Evolutionary conservation across 208 protist genomes (phyloP).

Genomic region (Leishmania turanica): DNA sequence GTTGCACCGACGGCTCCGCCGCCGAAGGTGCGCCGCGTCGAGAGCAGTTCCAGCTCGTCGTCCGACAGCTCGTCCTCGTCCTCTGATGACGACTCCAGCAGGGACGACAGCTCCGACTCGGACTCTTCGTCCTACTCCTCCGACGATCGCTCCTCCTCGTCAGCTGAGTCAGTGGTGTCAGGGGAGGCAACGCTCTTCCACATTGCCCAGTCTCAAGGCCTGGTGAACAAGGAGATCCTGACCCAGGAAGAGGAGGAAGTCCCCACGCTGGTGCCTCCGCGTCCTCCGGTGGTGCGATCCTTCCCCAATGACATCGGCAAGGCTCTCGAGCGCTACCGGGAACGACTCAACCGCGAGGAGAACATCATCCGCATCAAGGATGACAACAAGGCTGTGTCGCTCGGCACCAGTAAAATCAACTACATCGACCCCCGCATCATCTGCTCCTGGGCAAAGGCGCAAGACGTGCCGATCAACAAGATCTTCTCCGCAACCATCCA

Average conservation of each 20-base stretch:
- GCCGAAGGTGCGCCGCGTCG: conserved; percentile 25
- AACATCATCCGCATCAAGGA: conserved; percentile 88
- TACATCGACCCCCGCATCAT: conserved; percentile 99
- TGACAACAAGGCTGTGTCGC: conserved; percentile 91
- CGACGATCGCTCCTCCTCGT: conserved; percentile 14
- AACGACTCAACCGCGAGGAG: conserved; percentile 83
- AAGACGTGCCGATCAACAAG: conserved; percentile 96
- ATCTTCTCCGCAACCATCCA: conserved; percentile 97
- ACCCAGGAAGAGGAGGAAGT: conserved; percentile 54
- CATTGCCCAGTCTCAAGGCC: conserved; percentile 47
- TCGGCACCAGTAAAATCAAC: conserved; percentile 99
- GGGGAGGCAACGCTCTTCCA: conserved; percentile 66
- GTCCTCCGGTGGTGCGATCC: conserved; percentile 66
- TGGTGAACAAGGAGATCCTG: conserved; percentile 49
- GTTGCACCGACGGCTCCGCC: conserved; percentile 23
- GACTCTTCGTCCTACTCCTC: conserved; percentile 11
- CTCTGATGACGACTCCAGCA: conserved; percentile 25
- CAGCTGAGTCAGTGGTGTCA: conserved; percentile 13
- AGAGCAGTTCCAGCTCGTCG: conserved; percentile 33
- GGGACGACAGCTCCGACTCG: conserved; percentile 14
- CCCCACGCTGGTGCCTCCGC: conserved; percentile 50
- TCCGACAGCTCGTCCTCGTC: conserved; percentile 28
- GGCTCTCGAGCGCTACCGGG: conserved; percentile 64
- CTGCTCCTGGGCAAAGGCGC: conserved; percentile 95
- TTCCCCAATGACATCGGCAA: conserved; percentile 77